Base-by-base conservation (phyloP, 495 filamentous ascomycete genomes). In the Talaromyces borbonicus region DNA sequence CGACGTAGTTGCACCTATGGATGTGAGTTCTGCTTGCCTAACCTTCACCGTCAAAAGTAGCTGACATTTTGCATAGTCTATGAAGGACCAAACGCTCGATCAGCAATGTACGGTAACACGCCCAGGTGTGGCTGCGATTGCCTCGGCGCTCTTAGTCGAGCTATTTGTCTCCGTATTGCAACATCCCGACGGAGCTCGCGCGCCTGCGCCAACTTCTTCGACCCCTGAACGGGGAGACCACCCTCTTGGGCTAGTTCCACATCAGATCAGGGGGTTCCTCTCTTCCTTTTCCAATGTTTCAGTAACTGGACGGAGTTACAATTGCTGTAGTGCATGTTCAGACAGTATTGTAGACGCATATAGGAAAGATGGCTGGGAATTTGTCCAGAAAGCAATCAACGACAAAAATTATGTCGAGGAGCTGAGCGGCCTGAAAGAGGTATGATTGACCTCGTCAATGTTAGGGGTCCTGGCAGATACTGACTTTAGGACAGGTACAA, bases 51-150 rank as follows among this genome's bases (percentile, higher is more conserved):
- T 45, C 26, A 5, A 12, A 19, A 23, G 31, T 43, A 52, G 45
- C 77, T 81, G 51, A 84, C 59, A 37, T 18, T 33, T 7, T n/a
- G 40, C 14, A 46, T 50, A 93, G 86, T 95, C 90, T 19, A 70
- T 94, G 56, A 90, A 88, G 55, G 87, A 95, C 56, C 83, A 85
- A 57, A 97, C 92, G 1, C 79, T 98, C 3, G 92, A 98, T 57
- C 92, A 97, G 57, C 92, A 98, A 66, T 98, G 92, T 64, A 98
- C 92, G 0, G 92, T 98, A 24, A 97, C 92, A 22, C 81, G 92
- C 6, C 92, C 92, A 12, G 92, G 90, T 6, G 79, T 95, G 30
- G 90, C 92, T 41, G 79, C 87, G 8, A 89, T 95, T 50, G 92
- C 92, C 14, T 95, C 90, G 12, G 87, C 88, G 23, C 73, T 92